Base-by-base conservation (phyloP, 192 early-diverging fungal species). In the Coemansia sp. region DNA sequence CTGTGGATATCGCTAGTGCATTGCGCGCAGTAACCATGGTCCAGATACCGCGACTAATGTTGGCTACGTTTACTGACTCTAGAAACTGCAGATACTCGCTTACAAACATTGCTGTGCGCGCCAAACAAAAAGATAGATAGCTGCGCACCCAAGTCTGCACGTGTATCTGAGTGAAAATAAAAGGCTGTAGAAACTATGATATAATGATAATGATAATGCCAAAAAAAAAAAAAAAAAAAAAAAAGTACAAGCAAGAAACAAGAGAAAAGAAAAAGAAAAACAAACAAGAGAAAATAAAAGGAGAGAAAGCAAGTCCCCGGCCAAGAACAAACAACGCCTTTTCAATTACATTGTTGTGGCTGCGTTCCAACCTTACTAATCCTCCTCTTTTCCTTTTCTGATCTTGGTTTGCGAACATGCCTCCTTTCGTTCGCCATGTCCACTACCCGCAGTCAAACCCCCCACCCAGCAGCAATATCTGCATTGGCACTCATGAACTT, bases 11-110 rank as follows among this genome's bases (percentile, higher is more conserved):
- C 4, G 69, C 61, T 51, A 71, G 25, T 11, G 69, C 62, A 36
- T 46, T 71, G 63, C 62, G 51, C 39, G 63, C 59, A 38, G 61
- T 71, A 25, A 62, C 69, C 62, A 71, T 64, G 53, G 46, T 46
- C 69, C 69, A 71, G 42, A 71, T 64, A 25, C 39, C 63, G 55
- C 53, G 50, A 23, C 53, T 64, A 53, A 71, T 44, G 5, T 31
- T 59, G 36, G 8, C 21, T 27, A 25, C 32, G 19, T 53, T 62
- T 17, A 46, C 62, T 23, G 63, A 27, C 29, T 57, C 48, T 59
- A 46, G 17, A 44, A 53, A 34, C 11, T 64, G 62, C 21, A 64
- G 23, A 45, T 59, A 42, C 21, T 58, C 63, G 57, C 39, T 55
- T 15, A 45, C 55, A 41, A 51, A 66, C 59, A 69, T 53, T 23